Evolutionary conservation across 1,139 yeast species (phyloP).

Genomic region (Suhomyces wounanorum): DNA sequence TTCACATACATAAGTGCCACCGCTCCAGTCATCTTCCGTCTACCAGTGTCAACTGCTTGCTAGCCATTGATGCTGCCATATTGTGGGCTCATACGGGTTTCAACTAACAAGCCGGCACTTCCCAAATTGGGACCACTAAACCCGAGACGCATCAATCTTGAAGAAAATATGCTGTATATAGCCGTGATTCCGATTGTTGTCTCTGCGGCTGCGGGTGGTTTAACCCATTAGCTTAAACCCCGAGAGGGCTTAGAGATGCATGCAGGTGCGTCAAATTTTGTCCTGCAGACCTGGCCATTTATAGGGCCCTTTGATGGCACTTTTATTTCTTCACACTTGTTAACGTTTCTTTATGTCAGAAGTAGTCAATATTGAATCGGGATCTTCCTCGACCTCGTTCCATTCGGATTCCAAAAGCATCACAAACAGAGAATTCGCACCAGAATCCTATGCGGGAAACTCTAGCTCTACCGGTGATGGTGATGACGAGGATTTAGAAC

Average conservation of each 20-base stretch:
- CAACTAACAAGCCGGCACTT: background rate
- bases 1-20: background rate
- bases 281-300: background rate
- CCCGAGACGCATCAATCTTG: background rate
- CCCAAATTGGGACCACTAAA: background rate
- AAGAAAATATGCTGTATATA: background rate
- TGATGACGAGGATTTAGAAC: constrained; percentile 5
- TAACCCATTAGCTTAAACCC: constrained; percentile 1
- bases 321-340: background rate
- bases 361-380: background rate
- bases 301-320: background rate
- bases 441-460: background rate
- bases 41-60: background rate
- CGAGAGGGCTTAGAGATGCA: background rate
- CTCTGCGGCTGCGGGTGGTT: background rate
- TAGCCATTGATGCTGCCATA: background rate
- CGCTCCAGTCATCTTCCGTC: background rate
- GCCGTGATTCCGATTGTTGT: background rate
- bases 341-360: background rate
- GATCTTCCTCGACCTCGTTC: constrained; percentile 1
- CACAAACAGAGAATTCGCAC: background rate
- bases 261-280: background rate
- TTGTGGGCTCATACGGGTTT: background rate
- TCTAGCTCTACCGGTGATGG: constrained; percentile 9
- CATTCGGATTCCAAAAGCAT: background rate